Evolutionary conservation across 305 asterid genomes (phyloP), one percentile per base, ranked within the genome.

Genomic region (Fraxinus angustifolia): DNA sequence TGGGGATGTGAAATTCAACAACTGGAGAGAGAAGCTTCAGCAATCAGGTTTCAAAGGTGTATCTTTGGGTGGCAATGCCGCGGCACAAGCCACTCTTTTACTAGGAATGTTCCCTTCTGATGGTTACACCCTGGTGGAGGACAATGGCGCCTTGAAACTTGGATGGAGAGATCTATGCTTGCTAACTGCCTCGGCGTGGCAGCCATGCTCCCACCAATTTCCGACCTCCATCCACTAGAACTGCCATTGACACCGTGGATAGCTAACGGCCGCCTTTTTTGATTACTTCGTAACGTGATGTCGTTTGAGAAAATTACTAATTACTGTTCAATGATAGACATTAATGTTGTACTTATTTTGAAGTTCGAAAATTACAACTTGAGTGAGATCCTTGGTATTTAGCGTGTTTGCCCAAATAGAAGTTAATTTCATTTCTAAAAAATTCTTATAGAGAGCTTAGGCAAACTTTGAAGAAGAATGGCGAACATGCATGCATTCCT

Each of bases 161-260:
- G 99, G 99, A 3, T 96, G 99, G 99, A 94, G 92, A 89, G 99
- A 96, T 84, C 96, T 96, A 35, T 96, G 98, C 89, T 88, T 94
- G 93, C 94, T 96, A 21, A 96, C 97, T 79, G 99, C 98, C 35
- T 96, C 99, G 2, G 99, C 99, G 1, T 96, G 98, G 99, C 88
- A 89, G 79, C 99, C 97, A 1, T 4, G 38, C 73, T 30, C 73
- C 38, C 73, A 28, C 73, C 73, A 67, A 6, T 67, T 67, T 67
- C 38, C 36, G 3, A 10, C 38, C 11, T 67, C 73, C 73, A 26
- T 67, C 73, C 36, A 28, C 10, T 67, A 67, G 73, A 67, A 26
- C 21, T 2, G 36, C 8, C 3, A 62, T 26, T 62, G 5, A 34
- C 14, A 7, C 33, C 3, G 5, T 10, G 1, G 14, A 33, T 3